Conservation (phyloP, 2,329 filamentous ascomycete genomes). For the Phyllosticta citrichinensis region DNA sequence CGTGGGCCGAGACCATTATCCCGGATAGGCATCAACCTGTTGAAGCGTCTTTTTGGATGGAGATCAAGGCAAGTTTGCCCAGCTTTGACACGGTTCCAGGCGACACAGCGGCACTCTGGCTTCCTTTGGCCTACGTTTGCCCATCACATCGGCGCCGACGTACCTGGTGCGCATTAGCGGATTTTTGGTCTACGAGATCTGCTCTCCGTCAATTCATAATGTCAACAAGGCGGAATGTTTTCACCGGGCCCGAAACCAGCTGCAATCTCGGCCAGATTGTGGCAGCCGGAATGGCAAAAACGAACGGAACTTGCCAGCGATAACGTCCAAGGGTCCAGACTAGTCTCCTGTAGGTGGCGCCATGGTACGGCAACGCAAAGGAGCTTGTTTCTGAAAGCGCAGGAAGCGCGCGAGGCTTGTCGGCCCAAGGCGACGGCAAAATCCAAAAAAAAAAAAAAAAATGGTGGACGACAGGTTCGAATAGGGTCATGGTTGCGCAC, state of each 20-base stretch:
- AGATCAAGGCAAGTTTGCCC: background rate
- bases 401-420: background rate
- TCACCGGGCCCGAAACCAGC: background rate
- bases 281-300: background rate
- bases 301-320: background rate
- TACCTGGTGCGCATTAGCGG: background rate
- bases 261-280: background rate
- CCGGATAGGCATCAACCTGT: background rate
- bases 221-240: background rate
- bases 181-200: background rate
- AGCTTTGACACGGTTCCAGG: background rate
- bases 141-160: background rate
- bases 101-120: background rate
- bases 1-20: background rate
- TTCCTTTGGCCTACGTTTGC: background rate
- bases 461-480: background rate
- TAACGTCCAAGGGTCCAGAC: background rate
- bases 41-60: background rate
- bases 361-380: background rate
- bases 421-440: background rate
- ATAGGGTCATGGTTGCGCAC: background rate
- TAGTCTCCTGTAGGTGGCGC: background rate
- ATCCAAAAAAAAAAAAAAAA: background rate
- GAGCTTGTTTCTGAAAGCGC: background rate
- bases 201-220: background rate